A percentile compares a stretch with the other conserved stretches of the same genome.
Evolutionary conservation across 768 basidiomycete species (phyloP).

Genomic region (Phlebiopsis flavidoalba): DNA sequence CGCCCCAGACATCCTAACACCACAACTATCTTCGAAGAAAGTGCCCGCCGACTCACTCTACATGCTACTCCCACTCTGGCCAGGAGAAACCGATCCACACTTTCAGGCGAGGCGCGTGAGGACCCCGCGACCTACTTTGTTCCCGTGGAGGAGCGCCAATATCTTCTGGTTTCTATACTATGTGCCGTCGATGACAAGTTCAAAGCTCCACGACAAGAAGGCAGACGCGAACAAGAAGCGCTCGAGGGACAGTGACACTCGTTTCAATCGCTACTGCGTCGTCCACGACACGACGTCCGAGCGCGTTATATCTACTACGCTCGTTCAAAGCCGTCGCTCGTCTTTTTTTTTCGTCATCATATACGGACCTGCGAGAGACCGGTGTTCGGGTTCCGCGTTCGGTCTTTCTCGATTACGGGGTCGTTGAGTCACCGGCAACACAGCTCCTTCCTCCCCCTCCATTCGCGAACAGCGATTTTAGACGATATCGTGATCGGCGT

Average conservation of each 20-base stretch:
- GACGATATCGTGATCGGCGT: constrained; percentile 50
- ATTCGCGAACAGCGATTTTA: constrained; percentile 31
- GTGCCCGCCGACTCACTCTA: constrained; percentile 68
- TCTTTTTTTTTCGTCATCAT: constrained; percentile 63
- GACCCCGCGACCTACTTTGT: constrained; percentile 24
- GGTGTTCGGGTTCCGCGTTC: constrained; percentile 71
- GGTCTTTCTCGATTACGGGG: constrained; percentile 66
- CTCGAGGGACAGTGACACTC: constrained; percentile 20
- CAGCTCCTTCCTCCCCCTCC: constrained; percentile 28
- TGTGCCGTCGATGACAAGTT: constrained; percentile 40
- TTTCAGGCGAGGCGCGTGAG: constrained; percentile 16
- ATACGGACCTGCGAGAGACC: constrained; percentile 66
- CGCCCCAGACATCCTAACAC: constrained; percentile 13
- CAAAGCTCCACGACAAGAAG: constrained; percentile 15
- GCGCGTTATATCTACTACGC: constrained; percentile 46
- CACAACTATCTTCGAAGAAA: constrained; percentile 25
- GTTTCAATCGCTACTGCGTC: constrained; percentile 21
- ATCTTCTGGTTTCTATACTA: constrained; percentile 83
- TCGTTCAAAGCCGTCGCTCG: constrained; percentile 74
- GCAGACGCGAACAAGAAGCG: constrained; percentile 40
- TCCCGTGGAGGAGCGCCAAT: constrained; percentile 53
- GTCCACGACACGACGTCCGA: constrained; percentile 24
- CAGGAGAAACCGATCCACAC: constrained; percentile 60
- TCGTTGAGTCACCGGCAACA: constrained; percentile 41
- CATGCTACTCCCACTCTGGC: constrained; percentile 86